phyloP scores from a whole-genome alignment of 345 rosid species.

The Brassica incana region DNA sequence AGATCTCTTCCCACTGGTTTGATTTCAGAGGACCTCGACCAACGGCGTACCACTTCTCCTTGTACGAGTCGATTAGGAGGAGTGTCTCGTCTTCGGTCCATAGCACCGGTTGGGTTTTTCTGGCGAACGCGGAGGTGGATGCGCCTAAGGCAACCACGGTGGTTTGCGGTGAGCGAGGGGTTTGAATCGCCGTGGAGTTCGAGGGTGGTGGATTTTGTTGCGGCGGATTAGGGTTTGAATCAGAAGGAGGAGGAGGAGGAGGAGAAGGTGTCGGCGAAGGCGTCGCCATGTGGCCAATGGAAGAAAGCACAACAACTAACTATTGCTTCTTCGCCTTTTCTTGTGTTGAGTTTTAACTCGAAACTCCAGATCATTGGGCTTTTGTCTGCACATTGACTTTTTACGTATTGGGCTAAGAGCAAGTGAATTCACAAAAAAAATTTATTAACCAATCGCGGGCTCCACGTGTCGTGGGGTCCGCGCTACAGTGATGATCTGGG shows the following conservation, averaged over 20 bases:
- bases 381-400: background rate
- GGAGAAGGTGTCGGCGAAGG: conserved; percentile 6
- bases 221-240: conserved; percentile 40
- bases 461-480: too few relatives aligned
- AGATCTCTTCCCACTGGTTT: conserved; percentile 75
- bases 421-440: too few relatives aligned
- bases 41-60: conserved; percentile 66
- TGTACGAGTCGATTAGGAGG: conserved; percentile 66
- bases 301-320: background rate
- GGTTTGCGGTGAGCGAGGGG: conserved; percentile 6
- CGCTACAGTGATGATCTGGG: too few relatives aligned
- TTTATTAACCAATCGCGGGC: too few relatives aligned
- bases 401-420: too few relatives aligned
- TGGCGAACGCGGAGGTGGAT: conserved; percentile 21
- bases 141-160: conserved; percentile 34
- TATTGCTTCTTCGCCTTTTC: background rate
- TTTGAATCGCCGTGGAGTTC: background rate
- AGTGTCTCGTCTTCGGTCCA: conserved; percentile 78
- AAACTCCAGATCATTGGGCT: background rate
- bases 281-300: background rate
- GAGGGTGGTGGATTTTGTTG: background rate
- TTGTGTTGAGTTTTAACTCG: background rate
- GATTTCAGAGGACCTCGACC: conserved; percentile 68
- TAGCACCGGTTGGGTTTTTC: conserved; percentile 63
- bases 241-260: conserved; percentile 14